A percentile compares a stretch with the other conserved stretches of the same genome.
Evolutionary conservation across 495 filamentous ascomycete species (phyloP).

Genomic region (Rhypophila decipiens): DNA sequence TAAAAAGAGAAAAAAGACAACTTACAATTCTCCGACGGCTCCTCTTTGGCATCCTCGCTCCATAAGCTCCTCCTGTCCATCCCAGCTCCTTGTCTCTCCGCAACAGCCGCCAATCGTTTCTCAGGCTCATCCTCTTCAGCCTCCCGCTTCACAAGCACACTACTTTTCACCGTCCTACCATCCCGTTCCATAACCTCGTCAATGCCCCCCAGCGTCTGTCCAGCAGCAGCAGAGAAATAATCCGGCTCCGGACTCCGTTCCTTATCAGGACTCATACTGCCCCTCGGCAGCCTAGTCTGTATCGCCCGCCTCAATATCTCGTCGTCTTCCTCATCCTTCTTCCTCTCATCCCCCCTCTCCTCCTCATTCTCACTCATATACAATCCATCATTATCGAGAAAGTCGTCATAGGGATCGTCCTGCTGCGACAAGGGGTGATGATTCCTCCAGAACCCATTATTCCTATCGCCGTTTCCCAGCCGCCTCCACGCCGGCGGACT

Average conservation of each 20-base stretch:
- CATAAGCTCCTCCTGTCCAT: too few species aligned
- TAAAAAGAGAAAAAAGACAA: too few species aligned
- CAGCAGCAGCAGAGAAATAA: conserved; percentile 15
- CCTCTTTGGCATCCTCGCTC: too few species aligned
- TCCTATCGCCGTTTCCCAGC: conserved; percentile 46
- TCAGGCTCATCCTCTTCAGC: conserved; percentile 8
- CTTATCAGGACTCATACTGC: conserved; percentile 47
- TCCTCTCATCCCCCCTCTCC: conserved; percentile 27
- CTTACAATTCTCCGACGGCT: conserved; percentile 30
- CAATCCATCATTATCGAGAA: too few species aligned
- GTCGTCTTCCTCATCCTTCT: conserved; percentile 28
- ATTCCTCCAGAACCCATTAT: conserved; percentile 53
- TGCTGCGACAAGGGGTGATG: too few species aligned
- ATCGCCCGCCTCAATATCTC: conserved; percentile 43
- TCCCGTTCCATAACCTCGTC: conserved; percentile 3
- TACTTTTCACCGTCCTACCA: not conserved
- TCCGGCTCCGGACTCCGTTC: conserved; percentile 41
- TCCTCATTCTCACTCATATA: conserved; percentile 18
- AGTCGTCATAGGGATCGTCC: too few species aligned
- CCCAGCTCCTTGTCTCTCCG: too few species aligned
- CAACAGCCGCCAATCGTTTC: too few species aligned
- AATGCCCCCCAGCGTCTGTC: conserved; percentile 6
- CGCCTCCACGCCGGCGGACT: conserved; percentile 52
- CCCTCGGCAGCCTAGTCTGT: conserved; percentile 45
- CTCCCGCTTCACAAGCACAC: conserved; percentile 26